phyloP scores from a whole-genome alignment of 306 rosid genomes.

The Vigna mungo region DNA sequence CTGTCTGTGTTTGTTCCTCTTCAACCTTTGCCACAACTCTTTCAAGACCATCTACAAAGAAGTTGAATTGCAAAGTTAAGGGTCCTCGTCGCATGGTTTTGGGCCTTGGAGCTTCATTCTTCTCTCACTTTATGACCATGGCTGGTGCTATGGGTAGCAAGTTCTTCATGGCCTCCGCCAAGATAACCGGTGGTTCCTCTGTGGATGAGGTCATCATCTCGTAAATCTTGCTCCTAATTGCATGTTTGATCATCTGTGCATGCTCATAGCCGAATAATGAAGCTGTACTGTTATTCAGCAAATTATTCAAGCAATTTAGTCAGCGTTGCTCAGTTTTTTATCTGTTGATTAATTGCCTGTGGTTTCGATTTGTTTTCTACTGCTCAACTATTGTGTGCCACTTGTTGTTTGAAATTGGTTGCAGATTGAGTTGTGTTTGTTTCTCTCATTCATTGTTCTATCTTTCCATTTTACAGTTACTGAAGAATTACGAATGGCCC shows the following conservation, averaged over 20 bases:
- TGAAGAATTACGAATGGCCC: slow-evolving; percentile 81
- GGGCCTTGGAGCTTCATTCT: slow-evolving; percentile 63
- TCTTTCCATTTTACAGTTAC: slow-evolving; percentile 52
- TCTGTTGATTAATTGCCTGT: not conserved
- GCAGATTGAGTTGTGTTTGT: not conserved
- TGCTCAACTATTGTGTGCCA: not conserved
- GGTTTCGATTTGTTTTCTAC: not conserved
- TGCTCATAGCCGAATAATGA: not conserved
- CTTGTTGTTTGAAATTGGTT: slow-evolving; percentile 21
- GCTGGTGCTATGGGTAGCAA: slow-evolving; percentile 33
- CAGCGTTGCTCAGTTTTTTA: not conserved
- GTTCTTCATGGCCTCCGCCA: slow-evolving; percentile 72
- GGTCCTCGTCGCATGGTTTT: slow-evolving; percentile 66
- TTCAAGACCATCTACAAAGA: slow-evolving; percentile 9
- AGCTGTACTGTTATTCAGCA: not conserved
- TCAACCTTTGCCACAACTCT: not conserved
- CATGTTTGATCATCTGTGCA: not conserved
- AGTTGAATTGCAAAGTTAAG: slow-evolving; percentile 47
- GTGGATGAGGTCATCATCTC: slow-evolving; percentile 61
- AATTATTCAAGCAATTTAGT: slow-evolving; percentile 9
- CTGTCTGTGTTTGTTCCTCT: not conserved
- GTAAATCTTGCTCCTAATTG: not conserved
- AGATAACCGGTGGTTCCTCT: slow-evolving; percentile 50
- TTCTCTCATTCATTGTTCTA: slow-evolving; percentile 5
- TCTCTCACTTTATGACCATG: slow-evolving; percentile 58